Percentiles rank a stretch among this genome's conserved stretches.
These are phyloP conservation scores for Diaporthe aspalathi DNA, from an alignment of 2,329 filamentous ascomycete genomes.

Conservation along the genomic window DNA sequence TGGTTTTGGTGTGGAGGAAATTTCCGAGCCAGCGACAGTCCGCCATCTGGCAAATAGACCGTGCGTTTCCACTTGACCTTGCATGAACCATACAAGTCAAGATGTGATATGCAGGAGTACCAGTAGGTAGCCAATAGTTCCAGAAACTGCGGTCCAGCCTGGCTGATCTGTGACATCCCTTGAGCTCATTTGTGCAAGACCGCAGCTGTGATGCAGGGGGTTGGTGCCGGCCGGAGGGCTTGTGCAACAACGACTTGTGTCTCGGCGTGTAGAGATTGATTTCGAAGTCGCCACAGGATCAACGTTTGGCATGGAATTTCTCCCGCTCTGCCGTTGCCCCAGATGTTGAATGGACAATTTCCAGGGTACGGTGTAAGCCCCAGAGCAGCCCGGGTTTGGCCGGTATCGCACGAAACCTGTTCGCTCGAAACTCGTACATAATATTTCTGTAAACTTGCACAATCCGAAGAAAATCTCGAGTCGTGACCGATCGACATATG, in stretches of 20 bases:
- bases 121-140: slow-evolving; percentile 27
- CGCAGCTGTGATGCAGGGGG: slow-evolving; percentile 29
- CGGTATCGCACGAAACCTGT: background rate
- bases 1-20: slow-evolving; percentile 46
- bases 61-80: slow-evolving; percentile 20
- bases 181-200: slow-evolving; percentile 27
- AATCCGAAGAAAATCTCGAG: background rate
- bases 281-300: background rate
- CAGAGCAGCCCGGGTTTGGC: background rate
- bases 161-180: slow-evolving; percentile 12
- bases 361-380: background rate
- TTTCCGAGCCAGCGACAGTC: slow-evolving; percentile 53
- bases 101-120: slow-evolving; percentile 29
- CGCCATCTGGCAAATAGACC: slow-evolving; percentile 61
- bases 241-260: background rate
- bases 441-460: background rate
- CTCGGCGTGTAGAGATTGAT: background rate
- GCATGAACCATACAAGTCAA: slow-evolving; percentile 31
- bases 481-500: background rate
- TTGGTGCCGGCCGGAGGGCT: slow-evolving; percentile 18
- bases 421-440: background rate
- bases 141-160: background rate
- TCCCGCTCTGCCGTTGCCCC: background rate
- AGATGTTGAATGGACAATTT: background rate
- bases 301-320: background rate